Evolutionary conservation across 257 asterid genomes (phyloP).

Genomic region (Cruciata laevipes): DNA sequence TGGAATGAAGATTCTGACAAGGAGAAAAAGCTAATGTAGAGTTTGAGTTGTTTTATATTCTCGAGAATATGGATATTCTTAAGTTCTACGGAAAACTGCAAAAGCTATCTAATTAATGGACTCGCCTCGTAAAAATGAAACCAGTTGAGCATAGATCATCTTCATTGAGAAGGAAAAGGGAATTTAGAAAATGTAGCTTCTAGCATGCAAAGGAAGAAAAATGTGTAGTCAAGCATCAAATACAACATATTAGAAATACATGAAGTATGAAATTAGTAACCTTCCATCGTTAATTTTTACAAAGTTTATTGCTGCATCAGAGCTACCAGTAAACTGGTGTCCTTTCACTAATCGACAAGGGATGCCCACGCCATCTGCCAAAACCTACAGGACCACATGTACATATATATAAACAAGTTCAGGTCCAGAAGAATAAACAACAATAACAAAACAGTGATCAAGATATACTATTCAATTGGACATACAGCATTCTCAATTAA

Average conservation of each 20-base stretch:
- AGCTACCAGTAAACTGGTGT: conserved; percentile 76
- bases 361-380: conserved; percentile 79
- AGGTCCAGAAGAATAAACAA: not conserved
- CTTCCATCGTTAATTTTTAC: conserved; percentile 71
- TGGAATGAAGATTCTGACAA: conserved; percentile 2
- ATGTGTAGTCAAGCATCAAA: not conserved
- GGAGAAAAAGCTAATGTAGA: not conserved
- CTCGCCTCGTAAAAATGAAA: not conserved
- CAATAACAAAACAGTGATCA: not conserved
- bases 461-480: not conserved
- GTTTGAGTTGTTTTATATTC: not conserved
- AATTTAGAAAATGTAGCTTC: not conserved
- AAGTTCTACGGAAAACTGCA: not conserved
- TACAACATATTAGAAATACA: conserved; percentile 6
- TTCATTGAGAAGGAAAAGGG: not conserved
- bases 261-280: conserved; percentile 29
- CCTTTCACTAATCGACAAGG: conserved; percentile 93
- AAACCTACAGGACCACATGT: conserved; percentile 52
- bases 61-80: conserved; percentile 4
- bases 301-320: conserved; percentile 86
- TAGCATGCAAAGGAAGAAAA: conserved; percentile 2
- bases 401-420: conserved; percentile 15
- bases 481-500: not conserved
- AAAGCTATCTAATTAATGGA: not conserved
- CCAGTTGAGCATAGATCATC: not conserved